Evolutionary conservation across 345 rosid genomes (phyloP).

Genomic region (Gossypium australe): DNA sequence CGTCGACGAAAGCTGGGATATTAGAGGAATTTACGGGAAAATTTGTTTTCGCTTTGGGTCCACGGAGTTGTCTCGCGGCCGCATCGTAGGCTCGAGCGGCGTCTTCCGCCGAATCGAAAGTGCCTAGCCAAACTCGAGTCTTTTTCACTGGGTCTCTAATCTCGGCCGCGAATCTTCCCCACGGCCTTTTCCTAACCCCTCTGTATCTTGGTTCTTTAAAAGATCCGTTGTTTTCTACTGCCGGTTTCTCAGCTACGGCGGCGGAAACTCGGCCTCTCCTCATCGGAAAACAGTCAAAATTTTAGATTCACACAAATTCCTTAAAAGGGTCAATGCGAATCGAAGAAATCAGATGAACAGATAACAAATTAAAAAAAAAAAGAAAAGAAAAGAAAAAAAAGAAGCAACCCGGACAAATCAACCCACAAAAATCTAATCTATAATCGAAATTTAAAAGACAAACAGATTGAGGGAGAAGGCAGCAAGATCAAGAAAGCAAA

Average conservation of each 20-base stretch:
- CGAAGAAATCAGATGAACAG: too few species aligned
- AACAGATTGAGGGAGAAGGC: neutral
- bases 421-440: neutral
- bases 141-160: slow-evolving; percentile 89
- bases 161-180: slow-evolving; percentile 93
- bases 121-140: slow-evolving; percentile 87
- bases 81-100: slow-evolving; percentile 91
- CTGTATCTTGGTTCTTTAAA: slow-evolving; percentile 58
- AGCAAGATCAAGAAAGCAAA: neutral
- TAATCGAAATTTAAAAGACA: neutral
- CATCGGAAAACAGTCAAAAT: slow-evolving; percentile 21
- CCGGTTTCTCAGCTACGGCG: slow-evolving; percentile 24
- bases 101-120: slow-evolving; percentile 80
- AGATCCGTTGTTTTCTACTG: slow-evolving; percentile 20
- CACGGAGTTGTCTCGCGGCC: slow-evolving; percentile 75
- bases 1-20: slow-evolving; percentile 23
- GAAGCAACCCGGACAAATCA: neutral
- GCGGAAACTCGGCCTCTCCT: slow-evolving; percentile 57
- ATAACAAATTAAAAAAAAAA: neutral
- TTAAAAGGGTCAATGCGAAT: neutral
- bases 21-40: slow-evolving; percentile 35
- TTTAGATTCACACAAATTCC: neutral
- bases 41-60: slow-evolving; percentile 83
- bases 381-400: neutral
- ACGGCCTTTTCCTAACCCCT: slow-evolving; percentile 89